Evolutionary conservation across 768 basidiomycete genomes (phyloP), one percentile per base, ranked within the genome.

Genomic region (Cystobasidium onofrii): DNA sequence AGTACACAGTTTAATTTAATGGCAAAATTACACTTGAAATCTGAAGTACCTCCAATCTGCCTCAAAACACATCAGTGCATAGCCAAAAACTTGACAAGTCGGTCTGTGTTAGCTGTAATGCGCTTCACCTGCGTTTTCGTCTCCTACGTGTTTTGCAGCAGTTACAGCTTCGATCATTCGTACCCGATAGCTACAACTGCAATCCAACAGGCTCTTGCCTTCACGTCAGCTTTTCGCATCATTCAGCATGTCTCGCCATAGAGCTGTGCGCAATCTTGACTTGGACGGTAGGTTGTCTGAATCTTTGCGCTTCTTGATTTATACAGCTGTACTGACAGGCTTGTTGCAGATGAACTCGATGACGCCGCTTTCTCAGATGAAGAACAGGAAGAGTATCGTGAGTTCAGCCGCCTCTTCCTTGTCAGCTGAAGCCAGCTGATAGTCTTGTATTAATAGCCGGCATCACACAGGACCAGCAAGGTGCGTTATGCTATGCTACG

Each of bases 231-330:
- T 64, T 39, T 6, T 39, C 6, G n/a, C 12, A 4, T 12, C 6
- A 46, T 15, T 39, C 7, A 29, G 29, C 2, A 92, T 97, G 92
- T 97, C 95, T 4, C 85, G 96, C 81, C 96, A 98, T 82, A 88
- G 93, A 79, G 86, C 88, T 82, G 85, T 97, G 76, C 85, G 90
- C 76, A 92, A 93, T 82, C 83, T 98, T 33, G 87, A 96, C 81
- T 83, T 96, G 50, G 84, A 83, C 73, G 83, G 83, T 83, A 55
- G 76, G 81, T 73, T 20, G 0, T 23, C n/a, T 72, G 60, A 36
- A 4, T 39, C 54, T 17, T 12, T 72, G 20, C 36, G 15, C n/a
- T 10, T 15, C 33, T 20, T 44, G 69, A 57, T 55, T 23, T 25
- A 10, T 12, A 12, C 25, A 50, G 46, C 46, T 50, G 6, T 20